Evolutionary conservation across 1,284 basidiomycete species (phyloP), one percentile per base, ranked within the genome.

Genomic region (Ustilago hordei): DNA sequence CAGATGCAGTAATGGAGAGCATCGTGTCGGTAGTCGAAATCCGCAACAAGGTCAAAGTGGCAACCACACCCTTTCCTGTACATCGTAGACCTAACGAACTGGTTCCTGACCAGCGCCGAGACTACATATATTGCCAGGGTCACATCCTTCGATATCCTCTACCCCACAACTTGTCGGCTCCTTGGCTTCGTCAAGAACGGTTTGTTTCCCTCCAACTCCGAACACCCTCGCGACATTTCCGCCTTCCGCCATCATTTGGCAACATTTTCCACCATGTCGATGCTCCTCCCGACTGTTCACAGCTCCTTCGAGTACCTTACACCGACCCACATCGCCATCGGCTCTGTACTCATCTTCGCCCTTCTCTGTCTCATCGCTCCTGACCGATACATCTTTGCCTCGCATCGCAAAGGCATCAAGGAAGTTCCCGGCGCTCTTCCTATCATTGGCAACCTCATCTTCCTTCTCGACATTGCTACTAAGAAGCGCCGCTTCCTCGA

Each of bases 331-430:
- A 39, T 75, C 17, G 72, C 64, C 53, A 55, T 75, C 41, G 72
- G 63, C 31, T 61, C 59, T 1, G 41, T 72, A 11, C 32, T 77
- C 35, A 31, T 73, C 28, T 28, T 78, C 39, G 48, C 59, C 28
- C 31, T 79, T 4, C 75, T 79, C 43, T 71, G 63, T 60, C 60
- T 73, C 48, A 78, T 76, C 58, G 76, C 75, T 1, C 74, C 70
- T 4, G 66, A 73, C 38, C 71, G 75, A n/a, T 64, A 75, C 68
- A 65, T 78, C 57, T 71, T 73, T 47, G 60, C 69, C 12, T 64
- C 60, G 41, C 74, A 72, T n/a, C 70, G 71, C 36, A 64, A 65
- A 45, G 75, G 69, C 48, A 73, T 79, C 66, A 64, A 67, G 19
- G 64, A 69, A 31, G 63, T 63, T 8, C 75, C 78, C 12, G 63